Conservation (phyloP, 2,329 filamentous ascomycete genomes). For the Emmonsiellopsis sp. region DNA sequence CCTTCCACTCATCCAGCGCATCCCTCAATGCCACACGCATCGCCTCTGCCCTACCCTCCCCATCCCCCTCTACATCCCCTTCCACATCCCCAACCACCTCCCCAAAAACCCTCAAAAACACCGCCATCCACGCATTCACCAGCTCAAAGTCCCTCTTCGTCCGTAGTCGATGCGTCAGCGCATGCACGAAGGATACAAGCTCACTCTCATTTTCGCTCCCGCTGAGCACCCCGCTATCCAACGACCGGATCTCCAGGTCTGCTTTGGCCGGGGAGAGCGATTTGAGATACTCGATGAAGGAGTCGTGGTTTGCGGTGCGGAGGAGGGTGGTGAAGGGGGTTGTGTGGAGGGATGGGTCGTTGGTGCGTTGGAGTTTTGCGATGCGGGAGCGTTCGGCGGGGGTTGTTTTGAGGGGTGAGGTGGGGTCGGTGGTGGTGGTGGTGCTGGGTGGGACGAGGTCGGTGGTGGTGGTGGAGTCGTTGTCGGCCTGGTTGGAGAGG, state of each 20-base stretch:
- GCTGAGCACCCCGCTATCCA: slow-evolving; percentile 37
- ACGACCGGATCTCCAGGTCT: slow-evolving; percentile 81
- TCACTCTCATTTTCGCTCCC: slow-evolving; percentile 54
- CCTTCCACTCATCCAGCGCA: slow-evolving; percentile 61
- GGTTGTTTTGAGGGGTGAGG: slow-evolving; percentile 22
- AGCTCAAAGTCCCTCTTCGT: slow-evolving; percentile 80
- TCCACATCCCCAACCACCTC: slow-evolving; percentile 42
- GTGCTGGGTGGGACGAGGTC: slow-evolving; percentile 15
- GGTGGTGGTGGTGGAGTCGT: slow-evolving; percentile 17
- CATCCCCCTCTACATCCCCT: slow-evolving; percentile 15
- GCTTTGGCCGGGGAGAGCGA: slow-evolving; percentile 73
- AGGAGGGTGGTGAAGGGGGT: slow-evolving; percentile 39
- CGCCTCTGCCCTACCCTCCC: slow-evolving; percentile 39
- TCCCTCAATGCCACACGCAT: slow-evolving; percentile 41
- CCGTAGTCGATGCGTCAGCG: slow-evolving; percentile 61
- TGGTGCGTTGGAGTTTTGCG: slow-evolving; percentile 52
- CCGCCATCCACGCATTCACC: slow-evolving; percentile 94
- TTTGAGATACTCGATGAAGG: slow-evolving; percentile 71
- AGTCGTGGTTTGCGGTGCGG: slow-evolving; percentile 49
- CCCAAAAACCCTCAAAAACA: slow-evolving; percentile 74
- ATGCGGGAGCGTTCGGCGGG: slow-evolving; percentile 56
- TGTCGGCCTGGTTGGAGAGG: slow-evolving; percentile 15
- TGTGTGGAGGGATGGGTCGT: slow-evolving; percentile 22
- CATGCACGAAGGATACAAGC: slow-evolving; percentile 68
- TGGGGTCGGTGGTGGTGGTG: slow-evolving; percentile 20